Evolutionary conservation across 108 stramenopile species (phyloP), one percentile per base, ranked within the genome.

Genomic region (Aurantiochytrium sp.): DNA sequence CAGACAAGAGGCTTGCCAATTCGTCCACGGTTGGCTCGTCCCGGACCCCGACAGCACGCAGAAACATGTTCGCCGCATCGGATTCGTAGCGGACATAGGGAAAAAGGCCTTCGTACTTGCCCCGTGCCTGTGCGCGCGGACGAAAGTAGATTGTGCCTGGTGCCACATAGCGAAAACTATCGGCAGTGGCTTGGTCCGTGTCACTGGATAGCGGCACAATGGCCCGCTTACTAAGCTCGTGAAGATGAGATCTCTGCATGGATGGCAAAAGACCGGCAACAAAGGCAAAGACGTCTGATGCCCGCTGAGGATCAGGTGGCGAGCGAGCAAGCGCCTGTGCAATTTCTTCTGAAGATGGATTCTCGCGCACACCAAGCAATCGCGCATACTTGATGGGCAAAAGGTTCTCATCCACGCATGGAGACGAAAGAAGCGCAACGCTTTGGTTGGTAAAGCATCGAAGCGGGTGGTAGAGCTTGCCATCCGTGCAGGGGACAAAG

Each of bases 91-190:
- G n/a, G 3, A 83, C 76, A 3, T 83, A 83, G 51, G 76, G 23
- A 28, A 83, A 83, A 12, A 83, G 76, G 25, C 76, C 76, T 35
- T 83, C 76, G 51, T 83, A 83, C 23, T 53, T 83, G n/a, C 76
- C 76, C 76, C 12, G 12, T 25, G 76, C 12, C 19, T 53, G 19
- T 0, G 49, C 45, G 6, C 51, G 49, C 6, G 76, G 76, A 53
- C 76, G 76, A 53, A 83, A 83, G 51, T 53, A 83, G 51, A 83
- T 53, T 12, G 19, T 83, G 12, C 76, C 19, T 12, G 76, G 76
- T 18, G 76, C n/a, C 0, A 16, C 51, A 23, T 21, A 35, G 14
- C n/a, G 51, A 18, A 53, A 69, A 35, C 3, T 10, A 0, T 2
- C 64, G 4, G 6, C 10, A n/a, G 16, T 14, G 64, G 6, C 76